These are phyloP conservation scores for Alternaria conjuncta DNA, from an alignment of 2,329 filamentous ascomycete species.

Conservation along the genomic window DNA sequence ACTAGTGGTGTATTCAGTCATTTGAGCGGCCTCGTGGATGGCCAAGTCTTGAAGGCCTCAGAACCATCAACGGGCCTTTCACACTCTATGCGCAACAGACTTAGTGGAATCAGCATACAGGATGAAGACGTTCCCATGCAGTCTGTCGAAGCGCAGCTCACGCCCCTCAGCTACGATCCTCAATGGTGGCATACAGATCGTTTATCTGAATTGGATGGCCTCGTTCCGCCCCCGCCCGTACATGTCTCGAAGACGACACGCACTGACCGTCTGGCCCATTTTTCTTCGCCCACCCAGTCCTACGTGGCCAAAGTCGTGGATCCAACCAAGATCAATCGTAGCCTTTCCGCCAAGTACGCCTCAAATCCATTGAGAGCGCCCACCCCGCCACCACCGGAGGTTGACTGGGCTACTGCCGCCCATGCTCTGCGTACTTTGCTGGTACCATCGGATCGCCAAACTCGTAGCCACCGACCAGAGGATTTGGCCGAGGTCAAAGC, in stretches of 20 bases:
- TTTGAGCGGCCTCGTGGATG: constrained; percentile 77
- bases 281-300: constrained; percentile 85
- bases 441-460: constrained; percentile 77
- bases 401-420: constrained; percentile 84
- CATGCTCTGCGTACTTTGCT: constrained; percentile 83
- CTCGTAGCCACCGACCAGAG: constrained; percentile 75
- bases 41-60: constrained; percentile 46
- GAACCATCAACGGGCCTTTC: constrained; percentile 57
- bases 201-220: constrained; percentile 42
- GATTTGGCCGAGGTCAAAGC: constrained; percentile 71
- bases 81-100: constrained; percentile 64
- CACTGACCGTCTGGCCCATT: constrained; percentile 69
- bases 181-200: constrained; percentile 53
- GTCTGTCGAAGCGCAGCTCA: constrained; percentile 26
- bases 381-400: constrained; percentile 77
- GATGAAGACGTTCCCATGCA: constrained; percentile 27
- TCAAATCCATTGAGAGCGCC: constrained; percentile 53
- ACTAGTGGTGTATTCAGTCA: constrained; percentile 90
- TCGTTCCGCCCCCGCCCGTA: constrained; percentile 39
- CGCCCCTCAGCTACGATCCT: constrained; percentile 45
- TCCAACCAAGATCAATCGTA: constrained; percentile 69
- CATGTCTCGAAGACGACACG: constrained; percentile 66
- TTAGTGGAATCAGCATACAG: constrained; percentile 51
- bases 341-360: constrained; percentile 59
- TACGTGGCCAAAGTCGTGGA: constrained; percentile 81